phyloP scores from a whole-genome alignment of 129 eudicot genomes.

The Mikania micrantha region DNA sequence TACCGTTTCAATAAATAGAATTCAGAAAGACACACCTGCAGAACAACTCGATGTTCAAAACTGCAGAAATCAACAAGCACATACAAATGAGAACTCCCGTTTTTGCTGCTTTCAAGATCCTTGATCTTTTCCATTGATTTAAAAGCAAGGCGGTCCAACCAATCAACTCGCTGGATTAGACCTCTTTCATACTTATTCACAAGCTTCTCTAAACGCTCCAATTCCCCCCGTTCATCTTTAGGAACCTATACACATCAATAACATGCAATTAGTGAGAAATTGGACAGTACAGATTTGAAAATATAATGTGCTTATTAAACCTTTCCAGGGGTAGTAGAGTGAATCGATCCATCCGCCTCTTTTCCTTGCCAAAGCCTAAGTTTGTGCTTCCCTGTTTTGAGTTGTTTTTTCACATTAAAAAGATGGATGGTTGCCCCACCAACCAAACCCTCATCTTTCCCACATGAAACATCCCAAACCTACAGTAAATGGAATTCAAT shows the following conservation, averaged over 20 bases:
- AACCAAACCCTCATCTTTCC: slow-evolving; percentile 75
- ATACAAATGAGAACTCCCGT: slow-evolving; percentile 78
- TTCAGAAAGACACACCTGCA: slow-evolving; percentile 53
- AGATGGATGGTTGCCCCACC: slow-evolving; percentile 98
- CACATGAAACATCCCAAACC: slow-evolving; percentile 98
- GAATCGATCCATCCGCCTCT: slow-evolving; percentile 92
- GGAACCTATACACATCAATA: slow-evolving; percentile 58
- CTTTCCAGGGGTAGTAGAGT: slow-evolving; percentile 94
- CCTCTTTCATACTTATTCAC: slow-evolving; percentile 96
- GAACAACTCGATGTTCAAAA: slow-evolving; percentile 95
- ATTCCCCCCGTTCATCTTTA: slow-evolving; percentile 89
- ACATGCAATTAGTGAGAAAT: not conserved
- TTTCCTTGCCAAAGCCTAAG: slow-evolving; percentile 94
- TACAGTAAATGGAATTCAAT: slow-evolving; percentile 19
- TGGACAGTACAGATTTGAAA: not conserved
- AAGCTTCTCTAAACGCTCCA: slow-evolving; percentile 96
- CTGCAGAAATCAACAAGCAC: slow-evolving; percentile 87
- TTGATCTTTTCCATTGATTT: slow-evolving; percentile 84
- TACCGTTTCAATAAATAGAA: not conserved
- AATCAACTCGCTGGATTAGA: slow-evolving; percentile 92
- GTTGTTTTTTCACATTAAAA: slow-evolving; percentile 84
- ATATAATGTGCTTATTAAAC: slow-evolving; percentile 27
- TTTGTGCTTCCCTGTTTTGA: slow-evolving; percentile 91
- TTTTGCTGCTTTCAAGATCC: slow-evolving; percentile 76
- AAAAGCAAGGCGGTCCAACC: slow-evolving; percentile 95